These are phyloP conservation scores for Cytauxzoon felis DNA, from an alignment of 169 alveolate genomes.

Conservation along the genomic window DNA sequence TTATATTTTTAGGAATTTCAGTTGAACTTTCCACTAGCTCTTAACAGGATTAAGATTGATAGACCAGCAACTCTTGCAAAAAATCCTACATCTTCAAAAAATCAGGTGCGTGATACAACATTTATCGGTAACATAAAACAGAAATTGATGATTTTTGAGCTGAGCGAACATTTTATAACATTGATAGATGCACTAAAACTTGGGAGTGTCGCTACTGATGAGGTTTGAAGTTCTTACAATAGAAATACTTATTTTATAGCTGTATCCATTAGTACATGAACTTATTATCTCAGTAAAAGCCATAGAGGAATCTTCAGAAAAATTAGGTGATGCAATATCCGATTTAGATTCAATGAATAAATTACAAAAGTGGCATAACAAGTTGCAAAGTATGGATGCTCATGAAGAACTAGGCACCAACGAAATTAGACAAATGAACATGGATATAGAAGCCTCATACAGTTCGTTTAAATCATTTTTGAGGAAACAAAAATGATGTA, in stretches of 20 bases:
- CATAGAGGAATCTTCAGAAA: not conserved
- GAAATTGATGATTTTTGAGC: constrained; percentile 42
- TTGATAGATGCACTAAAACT: constrained; percentile 57
- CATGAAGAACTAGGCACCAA: constrained; percentile 12
- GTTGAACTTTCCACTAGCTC: constrained; percentile 38
- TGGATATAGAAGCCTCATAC: constrained; percentile 51
- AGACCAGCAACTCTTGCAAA: constrained; percentile 3
- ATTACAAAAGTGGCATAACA: constrained; percentile 16
- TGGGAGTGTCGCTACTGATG: constrained; percentile 25
- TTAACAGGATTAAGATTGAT: constrained; percentile 34
- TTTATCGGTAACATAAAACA: not conserved
- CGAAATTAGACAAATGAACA: constrained; percentile 25
- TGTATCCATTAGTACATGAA: constrained; percentile 55
- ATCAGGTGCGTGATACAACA: not conserved
- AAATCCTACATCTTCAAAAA: not conserved
- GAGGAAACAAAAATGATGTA: constrained; percentile 5
- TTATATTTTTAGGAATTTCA: constrained; percentile 24
- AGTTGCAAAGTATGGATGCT: constrained; percentile 29
- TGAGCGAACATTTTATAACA: constrained; percentile 57
- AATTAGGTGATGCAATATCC: not conserved
- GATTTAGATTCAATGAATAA: constrained; percentile 1
- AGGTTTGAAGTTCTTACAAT: not conserved
- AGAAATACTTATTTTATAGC: not conserved
- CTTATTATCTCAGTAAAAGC: constrained; percentile 2
- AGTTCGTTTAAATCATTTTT: constrained; percentile 9